Evolutionary conservation across 2,329 filamentous ascomycete genomes (phyloP).

Genomic region (Bipolaris bicolor): DNA sequence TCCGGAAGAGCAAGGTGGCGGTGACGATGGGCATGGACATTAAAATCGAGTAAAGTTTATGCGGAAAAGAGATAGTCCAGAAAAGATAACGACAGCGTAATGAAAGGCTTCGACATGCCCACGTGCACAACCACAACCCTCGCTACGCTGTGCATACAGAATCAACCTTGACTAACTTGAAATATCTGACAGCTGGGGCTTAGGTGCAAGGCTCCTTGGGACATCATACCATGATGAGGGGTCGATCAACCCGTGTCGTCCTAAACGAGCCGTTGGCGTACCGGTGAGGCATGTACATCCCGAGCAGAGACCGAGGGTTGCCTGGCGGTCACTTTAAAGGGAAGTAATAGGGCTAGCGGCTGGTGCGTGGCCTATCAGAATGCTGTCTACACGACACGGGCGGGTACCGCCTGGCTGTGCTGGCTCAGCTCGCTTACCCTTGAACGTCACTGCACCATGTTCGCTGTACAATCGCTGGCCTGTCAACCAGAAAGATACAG

Average conservation of each 20-base stretch:
- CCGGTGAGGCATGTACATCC: slow-evolving; percentile 8
- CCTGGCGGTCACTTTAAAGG: slow-evolving; percentile 8
- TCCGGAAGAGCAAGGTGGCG: slow-evolving; percentile 76
- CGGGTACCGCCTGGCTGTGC: slow-evolving; percentile 2
- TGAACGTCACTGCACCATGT: slow-evolving; percentile 1
- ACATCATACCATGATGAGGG: neutral
- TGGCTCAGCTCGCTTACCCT: slow-evolving; percentile 15
- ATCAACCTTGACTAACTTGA: neutral
- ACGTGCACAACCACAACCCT: slow-evolving; percentile 8
- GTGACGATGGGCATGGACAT: slow-evolving; percentile 87
- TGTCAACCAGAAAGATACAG: slow-evolving; percentile 1
- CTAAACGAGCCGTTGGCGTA: neutral
- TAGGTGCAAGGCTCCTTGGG: slow-evolving; percentile 1
- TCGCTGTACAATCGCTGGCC: slow-evolving; percentile 1
- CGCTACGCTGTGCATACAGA: neutral
- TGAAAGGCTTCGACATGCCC: slow-evolving; percentile 16
- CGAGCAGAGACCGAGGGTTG: slow-evolving; percentile 5
- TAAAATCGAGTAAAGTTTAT: slow-evolving; percentile 45
- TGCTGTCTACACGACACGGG: slow-evolving; percentile 1
- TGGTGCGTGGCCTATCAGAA: slow-evolving; percentile 6
- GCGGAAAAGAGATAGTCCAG: slow-evolving; percentile 11
- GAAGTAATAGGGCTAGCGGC: slow-evolving; percentile 4
- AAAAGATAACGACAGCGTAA: slow-evolving; percentile 21
- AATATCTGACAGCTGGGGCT: neutral
- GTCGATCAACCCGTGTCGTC: neutral